Evolutionary conservation across 352 stramenopile genomes (phyloP).

Genomic region (Poterioochromonas sp.): DNA sequence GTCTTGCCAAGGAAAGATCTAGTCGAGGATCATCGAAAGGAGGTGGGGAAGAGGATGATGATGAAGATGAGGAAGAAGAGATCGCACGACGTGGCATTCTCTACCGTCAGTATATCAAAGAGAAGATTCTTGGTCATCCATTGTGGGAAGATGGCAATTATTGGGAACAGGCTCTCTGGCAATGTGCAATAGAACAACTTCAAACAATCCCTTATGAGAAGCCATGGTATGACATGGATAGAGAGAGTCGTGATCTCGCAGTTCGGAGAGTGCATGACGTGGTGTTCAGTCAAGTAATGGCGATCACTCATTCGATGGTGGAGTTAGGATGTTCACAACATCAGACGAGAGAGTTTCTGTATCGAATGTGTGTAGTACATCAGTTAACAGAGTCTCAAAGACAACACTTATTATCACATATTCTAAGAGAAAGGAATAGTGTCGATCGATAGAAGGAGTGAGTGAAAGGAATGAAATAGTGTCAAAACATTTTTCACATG

Average conservation of each 20-base stretch:
- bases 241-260: not conserved
- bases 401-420: constrained; percentile 6
- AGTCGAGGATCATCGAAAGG: not conserved
- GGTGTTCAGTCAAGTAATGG: constrained; percentile 33
- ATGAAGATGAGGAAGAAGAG: not conserved
- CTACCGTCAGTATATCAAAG: constrained; percentile 12
- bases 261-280: constrained; percentile 24
- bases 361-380: constrained; percentile 28
- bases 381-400: constrained; percentile 7
- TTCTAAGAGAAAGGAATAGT: too few relatives aligned
- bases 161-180: constrained; percentile 30
- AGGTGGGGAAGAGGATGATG: not conserved
- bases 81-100: not conserved
- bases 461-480: too few relatives aligned
- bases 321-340: constrained; percentile 7
- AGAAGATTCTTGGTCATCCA: not conserved
- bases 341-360: constrained; percentile 8
- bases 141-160: constrained; percentile 22
- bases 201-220: constrained; percentile 13
- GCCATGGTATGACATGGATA: constrained; percentile 13
- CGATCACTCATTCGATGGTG: constrained; percentile 24
- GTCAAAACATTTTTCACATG: too few relatives aligned
- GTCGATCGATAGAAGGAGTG: too few relatives aligned
- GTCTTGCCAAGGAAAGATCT: too few relatives aligned
- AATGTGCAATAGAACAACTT: constrained; percentile 26